Evolutionary conservation across 208 protist species (phyloP).

Genomic region (Acanthamoeba sp.): DNA sequence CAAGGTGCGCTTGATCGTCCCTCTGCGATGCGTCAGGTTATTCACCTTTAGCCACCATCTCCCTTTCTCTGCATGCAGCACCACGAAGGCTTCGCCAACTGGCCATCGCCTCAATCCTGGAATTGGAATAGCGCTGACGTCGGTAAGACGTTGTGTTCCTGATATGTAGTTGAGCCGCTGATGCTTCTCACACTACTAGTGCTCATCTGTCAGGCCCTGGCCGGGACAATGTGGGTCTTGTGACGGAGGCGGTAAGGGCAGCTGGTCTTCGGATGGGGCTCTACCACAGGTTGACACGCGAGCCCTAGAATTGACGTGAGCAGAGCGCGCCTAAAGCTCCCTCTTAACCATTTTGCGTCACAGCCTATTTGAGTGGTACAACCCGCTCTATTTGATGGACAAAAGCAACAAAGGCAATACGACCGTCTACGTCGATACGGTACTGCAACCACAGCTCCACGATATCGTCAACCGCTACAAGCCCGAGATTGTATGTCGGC

Average conservation of each 20-base stretch:
- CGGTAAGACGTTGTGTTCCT: background rate
- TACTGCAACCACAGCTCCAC: slow-evolving; percentile 77
- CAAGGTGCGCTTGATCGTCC: slow-evolving; percentile 31
- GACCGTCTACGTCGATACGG: slow-evolving; percentile 60
- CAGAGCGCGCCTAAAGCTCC: too few species aligned
- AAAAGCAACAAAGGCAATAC: background rate
- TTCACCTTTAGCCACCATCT: background rate
- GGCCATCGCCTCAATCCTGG: slow-evolving; percentile 74
- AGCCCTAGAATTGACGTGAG: too few species aligned
- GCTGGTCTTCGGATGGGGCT: slow-evolving; percentile 79
- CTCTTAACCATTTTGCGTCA: too few species aligned
- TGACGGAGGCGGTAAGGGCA: slow-evolving; percentile 69
- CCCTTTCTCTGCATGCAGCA: too few species aligned
- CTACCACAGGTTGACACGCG: slow-evolving; percentile 80
- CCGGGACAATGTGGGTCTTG: slow-evolving; percentile 24
- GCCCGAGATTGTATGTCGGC: slow-evolving; percentile 78
- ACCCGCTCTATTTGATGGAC: slow-evolving; percentile 80
- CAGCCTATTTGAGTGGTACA: slow-evolving; percentile 78
- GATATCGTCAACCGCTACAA: slow-evolving; percentile 84
- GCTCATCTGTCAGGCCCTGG: slow-evolving; percentile 48
- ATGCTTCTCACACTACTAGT: too few species aligned
- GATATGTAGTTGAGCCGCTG: too few species aligned
- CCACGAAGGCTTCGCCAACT: slow-evolving; percentile 85
- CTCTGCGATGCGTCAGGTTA: background rate
- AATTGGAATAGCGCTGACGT: slow-evolving; percentile 82